phyloP scores from a whole-genome alignment of 2,329 filamentous ascomycete genomes.

The Fusarium sp. region DNA sequence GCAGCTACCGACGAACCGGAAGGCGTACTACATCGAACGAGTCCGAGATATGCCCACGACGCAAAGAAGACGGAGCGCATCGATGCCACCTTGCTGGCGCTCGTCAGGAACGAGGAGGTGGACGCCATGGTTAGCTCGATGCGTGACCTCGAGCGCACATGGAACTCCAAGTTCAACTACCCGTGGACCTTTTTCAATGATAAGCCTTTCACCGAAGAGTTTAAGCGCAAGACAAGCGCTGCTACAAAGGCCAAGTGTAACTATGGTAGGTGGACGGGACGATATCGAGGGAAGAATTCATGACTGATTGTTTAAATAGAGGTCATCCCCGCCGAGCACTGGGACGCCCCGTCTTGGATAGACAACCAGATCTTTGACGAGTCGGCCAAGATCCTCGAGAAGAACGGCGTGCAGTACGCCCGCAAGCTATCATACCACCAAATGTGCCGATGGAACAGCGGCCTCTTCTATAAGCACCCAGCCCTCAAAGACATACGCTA shows the following conservation, averaged over 20 bases:
- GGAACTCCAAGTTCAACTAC: slow-evolving; percentile 99
- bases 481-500: slow-evolving; percentile 85
- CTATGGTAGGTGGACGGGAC: slow-evolving; percentile 73
- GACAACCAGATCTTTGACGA: slow-evolving; percentile 87
- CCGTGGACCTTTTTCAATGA: slow-evolving; percentile 99
- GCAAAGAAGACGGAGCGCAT: slow-evolving; percentile 83
- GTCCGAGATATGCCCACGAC: slow-evolving; percentile 81
- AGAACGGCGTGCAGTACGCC: slow-evolving; percentile 91
- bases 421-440: slow-evolving; percentile 92
- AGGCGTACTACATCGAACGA: slow-evolving; percentile 78
- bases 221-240: slow-evolving; percentile 83
- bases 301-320: slow-evolving; percentile 62
- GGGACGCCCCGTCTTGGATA: slow-evolving; percentile 93
- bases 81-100: slow-evolving; percentile 90
- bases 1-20: slow-evolving; percentile 86
- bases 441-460: slow-evolving; percentile 99
- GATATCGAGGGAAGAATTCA: background rate
- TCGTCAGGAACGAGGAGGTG: slow-evolving; percentile 93
- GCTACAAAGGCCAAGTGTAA: slow-evolving; percentile 88
- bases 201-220: slow-evolving; percentile 90
- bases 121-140: slow-evolving; percentile 88
- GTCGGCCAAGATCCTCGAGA: slow-evolving; percentile 83
- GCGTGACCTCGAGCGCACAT: slow-evolving; percentile 90
- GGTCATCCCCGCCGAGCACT: slow-evolving; percentile 92
- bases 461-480: slow-evolving; percentile 96